A percentile compares a stretch with the other conserved stretches of the same genome.
These are phyloP conservation scores for Lizanozyma gosingica DNA, from an alignment of 1,139 yeast species.

Conservation along the genomic window DNA sequence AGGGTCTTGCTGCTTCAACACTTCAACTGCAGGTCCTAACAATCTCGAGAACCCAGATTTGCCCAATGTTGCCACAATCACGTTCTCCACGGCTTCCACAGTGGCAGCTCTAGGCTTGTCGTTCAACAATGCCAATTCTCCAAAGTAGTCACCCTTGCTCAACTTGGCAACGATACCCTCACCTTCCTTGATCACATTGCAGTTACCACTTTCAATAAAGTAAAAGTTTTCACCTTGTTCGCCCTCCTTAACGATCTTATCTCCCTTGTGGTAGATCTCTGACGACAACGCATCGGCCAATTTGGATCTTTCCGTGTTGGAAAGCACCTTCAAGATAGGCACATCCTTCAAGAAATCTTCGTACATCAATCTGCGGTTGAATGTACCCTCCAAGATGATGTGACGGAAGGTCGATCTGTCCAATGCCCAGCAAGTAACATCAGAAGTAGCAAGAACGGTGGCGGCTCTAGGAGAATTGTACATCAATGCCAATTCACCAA, in stretches of 20 bases:
- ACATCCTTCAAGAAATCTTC: constrained; percentile 85
- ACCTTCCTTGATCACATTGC: constrained; percentile 55
- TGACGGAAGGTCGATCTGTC: constrained; percentile 91
- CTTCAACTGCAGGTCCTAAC: constrained; percentile 86
- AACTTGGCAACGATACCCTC: constrained; percentile 56
- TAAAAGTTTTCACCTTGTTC: constrained; percentile 89
- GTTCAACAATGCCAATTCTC: constrained; percentile 87
- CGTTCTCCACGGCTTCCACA: constrained; percentile 64
- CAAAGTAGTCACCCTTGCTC: constrained; percentile 86
- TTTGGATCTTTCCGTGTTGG: constrained; percentile 81
- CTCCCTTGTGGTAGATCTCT: constrained; percentile 63
- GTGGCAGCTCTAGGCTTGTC: constrained; percentile 95
- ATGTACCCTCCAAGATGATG: constrained; percentile 82
- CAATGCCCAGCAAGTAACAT: constrained; percentile 79
- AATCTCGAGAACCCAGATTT: constrained; percentile 90
- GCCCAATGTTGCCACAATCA: constrained; percentile 84
- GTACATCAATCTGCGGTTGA: constrained; percentile 82
- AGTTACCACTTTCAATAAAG: constrained; percentile 80
- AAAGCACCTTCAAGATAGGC: constrained; percentile 62
- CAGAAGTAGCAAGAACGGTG: constrained; percentile 70
- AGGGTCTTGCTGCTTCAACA: constrained; percentile 76
- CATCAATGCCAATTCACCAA: constrained; percentile 96
- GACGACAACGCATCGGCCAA: constrained; percentile 91
- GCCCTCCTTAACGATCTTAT: constrained; percentile 76
- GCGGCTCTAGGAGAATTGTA: constrained; percentile 98